A percentile compares a stretch with the other conserved stretches of the same genome.
Evolutionary conservation across 768 basidiomycete genomes (phyloP).

Genomic region (Rubroboletus satanas): DNA sequence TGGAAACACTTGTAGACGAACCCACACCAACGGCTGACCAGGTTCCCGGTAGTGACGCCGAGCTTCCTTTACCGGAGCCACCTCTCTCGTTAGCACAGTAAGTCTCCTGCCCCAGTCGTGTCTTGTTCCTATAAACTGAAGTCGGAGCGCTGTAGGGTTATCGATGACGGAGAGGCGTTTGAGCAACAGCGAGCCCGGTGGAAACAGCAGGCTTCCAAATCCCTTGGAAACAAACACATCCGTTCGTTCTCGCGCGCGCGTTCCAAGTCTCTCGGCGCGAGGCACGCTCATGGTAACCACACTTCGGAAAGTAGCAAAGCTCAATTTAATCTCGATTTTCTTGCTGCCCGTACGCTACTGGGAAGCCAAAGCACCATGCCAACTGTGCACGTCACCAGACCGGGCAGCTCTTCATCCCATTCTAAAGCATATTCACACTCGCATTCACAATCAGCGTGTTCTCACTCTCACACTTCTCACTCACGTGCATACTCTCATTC

Average conservation of each 20-base stretch:
- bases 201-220: constrained; percentile 58
- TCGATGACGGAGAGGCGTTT: constrained; percentile 59
- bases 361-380: constrained; percentile 61
- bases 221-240: constrained; percentile 61
- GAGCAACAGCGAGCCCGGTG: constrained; percentile 63
- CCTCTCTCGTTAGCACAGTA: constrained; percentile 53
- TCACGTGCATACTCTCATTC: constrained; percentile 32
- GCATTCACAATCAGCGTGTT: constrained; percentile 24
- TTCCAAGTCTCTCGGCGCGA: constrained; percentile 28
- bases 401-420: constrained; percentile 16
- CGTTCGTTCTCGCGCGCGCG: constrained; percentile 62
- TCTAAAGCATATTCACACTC: constrained; percentile 30
- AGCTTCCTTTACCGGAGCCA: constrained; percentile 55
- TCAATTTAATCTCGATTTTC: constrained; percentile 44
- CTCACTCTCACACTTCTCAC: constrained; percentile 21
- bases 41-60: constrained; percentile 34
- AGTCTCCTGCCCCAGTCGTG: constrained; percentile 12
- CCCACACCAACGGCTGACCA: constrained; percentile 3
- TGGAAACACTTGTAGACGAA: constrained; percentile 17
- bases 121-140: neutral
- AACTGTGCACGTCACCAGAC: constrained; percentile 23
- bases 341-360: constrained; percentile 63
- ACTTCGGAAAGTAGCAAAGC: constrained; percentile 23
- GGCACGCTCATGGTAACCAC: constrained; percentile 14
- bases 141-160: constrained; percentile 43